Conservation (phyloP, 306 rosid species). For the Quercus parvula region DNA sequence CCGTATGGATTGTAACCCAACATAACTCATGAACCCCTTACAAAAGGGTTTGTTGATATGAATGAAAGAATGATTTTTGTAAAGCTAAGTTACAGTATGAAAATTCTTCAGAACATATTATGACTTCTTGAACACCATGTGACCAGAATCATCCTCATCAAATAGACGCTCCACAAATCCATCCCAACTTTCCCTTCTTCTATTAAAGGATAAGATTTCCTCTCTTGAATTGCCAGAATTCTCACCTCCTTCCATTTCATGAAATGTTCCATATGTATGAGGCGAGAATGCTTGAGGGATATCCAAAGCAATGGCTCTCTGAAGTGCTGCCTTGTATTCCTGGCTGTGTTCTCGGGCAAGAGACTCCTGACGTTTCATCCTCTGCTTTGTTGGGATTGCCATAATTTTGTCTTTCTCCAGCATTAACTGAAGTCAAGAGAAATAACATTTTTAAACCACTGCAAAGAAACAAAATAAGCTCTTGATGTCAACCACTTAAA, state of each 20-base stretch:
- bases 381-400: slow-evolving; percentile 70
- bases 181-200: slow-evolving; percentile 65
- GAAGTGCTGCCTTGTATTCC: slow-evolving; percentile 78
- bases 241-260: slow-evolving; percentile 51
- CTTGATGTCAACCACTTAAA: neutral
- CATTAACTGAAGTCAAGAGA: slow-evolving; percentile 58
- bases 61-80: slow-evolving; percentile 27
- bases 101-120: slow-evolving; percentile 2
- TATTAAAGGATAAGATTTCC: slow-evolving; percentile 26
- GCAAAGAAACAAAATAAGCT: neutral
- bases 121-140: slow-evolving; percentile 68
- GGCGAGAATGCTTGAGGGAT: slow-evolving; percentile 68
- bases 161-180: slow-evolving; percentile 67
- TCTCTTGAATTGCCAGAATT: slow-evolving; percentile 45
- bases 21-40: neutral
- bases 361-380: slow-evolving; percentile 64
- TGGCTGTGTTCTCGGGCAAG: slow-evolving; percentile 58
- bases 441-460: neutral
- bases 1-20: neutral
- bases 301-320: slow-evolving; percentile 69
- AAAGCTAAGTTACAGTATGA: slow-evolving; percentile 7
- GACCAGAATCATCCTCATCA: slow-evolving; percentile 71
- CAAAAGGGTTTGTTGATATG: slow-evolving; percentile 3
- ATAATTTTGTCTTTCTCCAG: slow-evolving; percentile 45
- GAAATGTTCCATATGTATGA: slow-evolving; percentile 75